Evolutionary conservation across 176 grass and related monocot genomes (phyloP).

Genomic region (Raddia distichophylla): DNA sequence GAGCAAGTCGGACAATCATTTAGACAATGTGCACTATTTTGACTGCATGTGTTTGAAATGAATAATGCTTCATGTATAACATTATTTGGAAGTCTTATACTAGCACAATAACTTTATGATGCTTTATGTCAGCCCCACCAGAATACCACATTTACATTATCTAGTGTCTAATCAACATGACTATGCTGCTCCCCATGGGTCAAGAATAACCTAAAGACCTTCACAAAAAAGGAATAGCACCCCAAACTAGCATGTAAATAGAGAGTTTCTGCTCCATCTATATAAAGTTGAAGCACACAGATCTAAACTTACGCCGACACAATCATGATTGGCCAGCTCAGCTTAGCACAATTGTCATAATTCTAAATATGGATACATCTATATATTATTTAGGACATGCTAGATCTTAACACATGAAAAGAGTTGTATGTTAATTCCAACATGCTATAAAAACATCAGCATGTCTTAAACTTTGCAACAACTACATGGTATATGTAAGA

Average conservation of each 20-base stretch:
- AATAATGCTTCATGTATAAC: too few relatives aligned
- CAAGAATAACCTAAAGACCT: conserved; percentile 9
- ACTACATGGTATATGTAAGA: neutral
- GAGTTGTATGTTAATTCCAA: conserved; percentile 21
- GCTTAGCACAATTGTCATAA: neutral
- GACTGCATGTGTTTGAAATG: too few relatives aligned
- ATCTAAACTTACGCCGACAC: conserved; percentile 14
- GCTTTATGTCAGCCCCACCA: too few relatives aligned
- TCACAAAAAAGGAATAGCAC: conserved; percentile 5
- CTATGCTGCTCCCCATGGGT: neutral
- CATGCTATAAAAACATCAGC: conserved; percentile 22
- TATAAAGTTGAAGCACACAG: neutral
- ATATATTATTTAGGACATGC: neutral
- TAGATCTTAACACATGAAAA: neutral
- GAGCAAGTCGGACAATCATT: too few relatives aligned
- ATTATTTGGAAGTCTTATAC: too few relatives aligned
- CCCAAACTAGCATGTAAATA: neutral
- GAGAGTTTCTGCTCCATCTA: neutral
- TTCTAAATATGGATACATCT: neutral
- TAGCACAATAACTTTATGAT: too few relatives aligned
- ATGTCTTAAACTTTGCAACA: conserved; percentile 6
- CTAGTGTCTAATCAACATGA: neutral
- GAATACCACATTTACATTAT: neutral
- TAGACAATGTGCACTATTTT: too few relatives aligned
- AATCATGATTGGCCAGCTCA: neutral